Evolutionary conservation across 306 rosid genomes (phyloP).

Genomic region (Hippophae gyantsensis): DNA sequence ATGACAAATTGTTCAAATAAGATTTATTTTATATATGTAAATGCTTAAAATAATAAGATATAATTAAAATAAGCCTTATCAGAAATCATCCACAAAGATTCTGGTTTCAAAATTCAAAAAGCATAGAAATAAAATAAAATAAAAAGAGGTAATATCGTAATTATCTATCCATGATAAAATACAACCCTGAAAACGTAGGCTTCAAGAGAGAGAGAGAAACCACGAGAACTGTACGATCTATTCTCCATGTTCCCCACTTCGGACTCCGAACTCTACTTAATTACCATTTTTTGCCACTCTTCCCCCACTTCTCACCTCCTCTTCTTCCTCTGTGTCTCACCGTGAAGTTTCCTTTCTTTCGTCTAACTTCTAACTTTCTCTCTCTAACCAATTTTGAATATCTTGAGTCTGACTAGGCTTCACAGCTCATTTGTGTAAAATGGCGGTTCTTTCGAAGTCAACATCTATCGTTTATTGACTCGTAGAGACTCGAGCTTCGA

Average conservation of each 20-base stretch:
- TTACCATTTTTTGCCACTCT: conserved; percentile 48
- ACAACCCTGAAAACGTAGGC: conserved; percentile 37
- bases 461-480: conserved; percentile 13
- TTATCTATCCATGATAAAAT: conserved; percentile 18
- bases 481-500: conserved; percentile 12
- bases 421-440: conserved; percentile 1
- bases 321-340: conserved; percentile 2
- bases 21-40: too few species aligned
- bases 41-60: too few species aligned
- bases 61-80: too few species aligned
- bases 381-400: not conserved
- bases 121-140: too few species aligned
- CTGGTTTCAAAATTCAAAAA: too few species aligned
- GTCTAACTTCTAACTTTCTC: conserved; percentile 6
- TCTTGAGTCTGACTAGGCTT: not conserved
- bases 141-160: too few species aligned
- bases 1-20: too few species aligned
- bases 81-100: too few species aligned
- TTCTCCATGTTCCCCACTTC: conserved; percentile 34
- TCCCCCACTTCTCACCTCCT: conserved; percentile 14
- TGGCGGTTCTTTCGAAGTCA: conserved; percentile 17
- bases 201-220: conserved; percentile 35
- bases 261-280: conserved; percentile 19
- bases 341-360: conserved; percentile 21
- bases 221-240: conserved; percentile 15